Evolutionary conservation across 192 early-diverging fungal species (phyloP).

Genomic region (Pilaira anomala): DNA sequence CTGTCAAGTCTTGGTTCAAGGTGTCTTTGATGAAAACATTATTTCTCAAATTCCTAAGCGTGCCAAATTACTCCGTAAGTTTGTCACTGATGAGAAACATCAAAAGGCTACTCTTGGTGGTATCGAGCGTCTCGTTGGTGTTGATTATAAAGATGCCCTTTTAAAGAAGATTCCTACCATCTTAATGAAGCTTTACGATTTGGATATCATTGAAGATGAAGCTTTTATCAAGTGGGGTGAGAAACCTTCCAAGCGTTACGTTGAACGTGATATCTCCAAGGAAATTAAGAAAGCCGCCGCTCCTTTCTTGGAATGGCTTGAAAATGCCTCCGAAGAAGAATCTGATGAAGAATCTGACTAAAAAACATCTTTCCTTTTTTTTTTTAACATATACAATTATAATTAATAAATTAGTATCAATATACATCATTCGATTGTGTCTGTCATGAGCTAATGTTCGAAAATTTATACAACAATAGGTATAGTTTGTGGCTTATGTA

Average conservation of each 20-base stretch:
- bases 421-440: too few relatives aligned
- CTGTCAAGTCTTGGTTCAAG: constrained; percentile 74
- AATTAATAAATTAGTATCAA: too few relatives aligned
- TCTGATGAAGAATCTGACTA: constrained; percentile 50
- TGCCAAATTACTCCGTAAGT: constrained; percentile 66
- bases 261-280: constrained; percentile 77
- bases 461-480: too few relatives aligned
- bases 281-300: constrained; percentile 79
- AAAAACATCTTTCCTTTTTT: neutral
- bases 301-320: constrained; percentile 90
- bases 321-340: constrained; percentile 82
- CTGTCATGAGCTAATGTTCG: too few relatives aligned
- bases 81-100: constrained; percentile 76
- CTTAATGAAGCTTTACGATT: constrained; percentile 87
- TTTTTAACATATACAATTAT: too few relatives aligned
- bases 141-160: constrained; percentile 48
- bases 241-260: constrained; percentile 71
- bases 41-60: constrained; percentile 70
- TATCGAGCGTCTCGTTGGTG: constrained; percentile 79
- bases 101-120: constrained; percentile 90
- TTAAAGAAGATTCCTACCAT: constrained; percentile 70
- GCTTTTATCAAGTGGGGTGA: constrained; percentile 87
- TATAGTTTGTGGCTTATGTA: too few relatives aligned
- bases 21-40: constrained; percentile 70
- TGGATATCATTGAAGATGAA: constrained; percentile 91